phyloP scores from a whole-genome alignment of 164 flowering plant genomes.

The Magnolia kwangsiensis region DNA sequence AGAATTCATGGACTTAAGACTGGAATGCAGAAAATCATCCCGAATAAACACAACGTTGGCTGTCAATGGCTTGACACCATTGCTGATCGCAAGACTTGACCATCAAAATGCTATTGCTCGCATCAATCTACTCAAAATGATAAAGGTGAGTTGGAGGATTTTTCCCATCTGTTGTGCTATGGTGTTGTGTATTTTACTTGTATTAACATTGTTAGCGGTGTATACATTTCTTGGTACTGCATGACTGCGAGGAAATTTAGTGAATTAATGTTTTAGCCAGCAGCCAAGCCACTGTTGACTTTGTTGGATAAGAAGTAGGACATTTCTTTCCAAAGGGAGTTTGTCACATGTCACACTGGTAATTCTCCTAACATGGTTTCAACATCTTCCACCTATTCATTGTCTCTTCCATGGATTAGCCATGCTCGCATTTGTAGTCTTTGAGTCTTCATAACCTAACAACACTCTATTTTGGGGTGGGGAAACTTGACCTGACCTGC shows the following conservation, averaged over 20 bases:
- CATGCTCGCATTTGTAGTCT: too few relatives aligned
- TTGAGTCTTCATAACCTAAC: too few relatives aligned
- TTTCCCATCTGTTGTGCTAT: background rate
- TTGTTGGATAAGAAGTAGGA: background rate
- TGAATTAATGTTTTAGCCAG: background rate
- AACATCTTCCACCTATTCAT: too few relatives aligned
- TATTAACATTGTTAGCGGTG: background rate
- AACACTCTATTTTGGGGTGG: too few relatives aligned
- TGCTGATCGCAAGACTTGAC: slow-evolving; percentile 85
- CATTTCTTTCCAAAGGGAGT: background rate
- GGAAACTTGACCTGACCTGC: too few relatives aligned
- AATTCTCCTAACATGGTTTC: too few relatives aligned
- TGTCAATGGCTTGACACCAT: slow-evolving; percentile 91
- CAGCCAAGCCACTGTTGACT: background rate
- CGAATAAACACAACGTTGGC: slow-evolving; percentile 90
- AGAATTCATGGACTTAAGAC: background rate
- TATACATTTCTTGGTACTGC: background rate
- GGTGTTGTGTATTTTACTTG: background rate
- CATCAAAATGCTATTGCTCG: slow-evolving; percentile 99
- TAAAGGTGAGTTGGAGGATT: slow-evolving; percentile 54
- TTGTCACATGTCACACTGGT: too few relatives aligned
- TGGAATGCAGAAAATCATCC: slow-evolving; percentile 20
- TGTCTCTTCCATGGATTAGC: too few relatives aligned
- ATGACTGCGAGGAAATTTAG: background rate
- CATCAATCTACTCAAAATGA: slow-evolving; percentile 81